Base-by-base conservation (phyloP, 192 early-diverging fungal species). In the Podila epigama region DNA sequence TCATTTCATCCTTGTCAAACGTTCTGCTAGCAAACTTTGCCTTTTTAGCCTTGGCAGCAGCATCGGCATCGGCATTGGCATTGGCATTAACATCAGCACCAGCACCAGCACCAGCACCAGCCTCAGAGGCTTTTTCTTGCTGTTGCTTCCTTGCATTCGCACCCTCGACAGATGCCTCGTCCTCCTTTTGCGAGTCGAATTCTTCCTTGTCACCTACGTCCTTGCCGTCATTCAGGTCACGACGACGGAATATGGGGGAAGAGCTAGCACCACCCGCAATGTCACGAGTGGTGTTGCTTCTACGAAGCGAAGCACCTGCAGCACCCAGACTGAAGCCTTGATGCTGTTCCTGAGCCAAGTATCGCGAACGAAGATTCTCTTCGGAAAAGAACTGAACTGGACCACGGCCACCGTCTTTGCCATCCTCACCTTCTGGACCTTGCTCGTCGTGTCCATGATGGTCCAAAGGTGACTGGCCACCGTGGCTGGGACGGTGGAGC, bases 1-100 rank as follows among this genome's bases (percentile, higher is more conserved):
- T 77, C 73, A 77, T 77, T 50, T 77, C 73, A 27, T 77, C 73
- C 61, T 77, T 77, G 58, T 77, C 73, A 52, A 77, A 77, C 1
- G 73, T 77, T 27, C 73, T 63, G 51, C 73, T 77, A 7, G 59
- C 63, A 33, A 77, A 68, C 48, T 68, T 77, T 60, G 73, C 61
- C 39, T 51, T 60, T 20, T 55, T 68, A 20, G 60, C 60, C 22
- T 77, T 77, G n/a, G 25, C 31, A 7, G 51, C 66, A 11, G 73
- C 66, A 8, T 68, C 72, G 7, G 39, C 51, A 1, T 68, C 55
- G 9, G 39, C 31, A n/a, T 55, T 68, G 22, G 60, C 60, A 16
- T 77, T 77, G n/a, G 25, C 31, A 7, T 51, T 61, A 11, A 66
- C 66, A 8, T 68, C 72, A 7, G 39, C 51, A 1, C 64, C 55